Conservation (phyloP, 257 asterid genomes). For the Agastache rugosa region DNA sequence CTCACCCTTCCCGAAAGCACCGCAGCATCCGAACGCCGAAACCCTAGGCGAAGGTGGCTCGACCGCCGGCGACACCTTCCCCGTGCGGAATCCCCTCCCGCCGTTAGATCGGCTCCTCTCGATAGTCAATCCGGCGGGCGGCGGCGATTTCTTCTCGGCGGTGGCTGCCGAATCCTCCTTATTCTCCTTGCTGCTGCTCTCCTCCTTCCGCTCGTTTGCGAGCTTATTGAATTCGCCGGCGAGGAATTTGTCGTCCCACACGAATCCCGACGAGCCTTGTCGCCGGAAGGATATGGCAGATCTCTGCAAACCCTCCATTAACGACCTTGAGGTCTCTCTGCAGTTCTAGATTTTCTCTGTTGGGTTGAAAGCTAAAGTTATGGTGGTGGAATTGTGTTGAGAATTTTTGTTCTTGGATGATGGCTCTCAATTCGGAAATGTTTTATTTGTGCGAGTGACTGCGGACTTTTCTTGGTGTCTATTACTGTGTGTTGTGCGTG, state of each 20-base stretch:
- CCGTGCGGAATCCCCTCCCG: conserved; percentile 50
- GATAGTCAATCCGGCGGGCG: conserved; percentile 37
- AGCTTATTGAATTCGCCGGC: conserved; percentile 55
- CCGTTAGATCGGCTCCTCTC: conserved; percentile 61
- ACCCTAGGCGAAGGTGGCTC: conserved; percentile 67
- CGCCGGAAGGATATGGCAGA: conserved; percentile 80
- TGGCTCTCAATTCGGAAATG: conserved; percentile 9
- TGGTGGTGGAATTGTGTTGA: neutral
- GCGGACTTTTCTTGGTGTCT: conserved; percentile 25
- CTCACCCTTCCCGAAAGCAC: conserved; percentile 40
- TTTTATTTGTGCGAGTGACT: neutral
- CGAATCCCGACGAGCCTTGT: conserved; percentile 90
- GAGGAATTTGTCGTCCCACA: conserved; percentile 81
- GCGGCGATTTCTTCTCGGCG: conserved; percentile 29
- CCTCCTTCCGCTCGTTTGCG: conserved; percentile 43
- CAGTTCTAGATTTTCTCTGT: neutral
- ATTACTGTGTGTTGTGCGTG: conserved; percentile 7
- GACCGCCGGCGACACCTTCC: conserved; percentile 49
- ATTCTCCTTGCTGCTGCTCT: conserved; percentile 25
- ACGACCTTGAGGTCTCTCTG: conserved; percentile 4
- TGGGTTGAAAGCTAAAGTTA: neutral
- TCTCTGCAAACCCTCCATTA: conserved; percentile 86
- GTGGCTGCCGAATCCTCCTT: conserved; percentile 40
- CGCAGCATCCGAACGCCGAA: conserved; percentile 56
- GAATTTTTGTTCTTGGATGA: conserved; percentile 9